Percentiles rank a stretch among this genome's conserved stretches.
These are phyloP conservation scores for Candida andamanensis DNA, from an alignment of 805 yeast species.

Conservation along the genomic window DNA sequence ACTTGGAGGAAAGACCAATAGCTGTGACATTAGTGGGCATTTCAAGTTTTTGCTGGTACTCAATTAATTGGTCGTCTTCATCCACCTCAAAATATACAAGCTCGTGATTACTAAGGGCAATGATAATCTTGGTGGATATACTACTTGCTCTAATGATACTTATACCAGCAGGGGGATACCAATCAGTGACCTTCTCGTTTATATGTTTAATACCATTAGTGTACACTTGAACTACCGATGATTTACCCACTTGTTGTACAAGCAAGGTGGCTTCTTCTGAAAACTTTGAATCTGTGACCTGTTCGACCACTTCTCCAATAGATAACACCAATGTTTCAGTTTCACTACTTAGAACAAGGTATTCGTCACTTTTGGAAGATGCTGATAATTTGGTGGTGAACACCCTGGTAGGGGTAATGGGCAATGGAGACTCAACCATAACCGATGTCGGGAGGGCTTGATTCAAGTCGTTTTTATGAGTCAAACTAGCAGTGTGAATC, in stretches of 20 bases:
- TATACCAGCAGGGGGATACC: conserved; percentile 82
- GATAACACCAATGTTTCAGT: conserved; percentile 68
- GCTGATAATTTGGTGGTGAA: conserved; percentile 54
- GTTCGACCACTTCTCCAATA: conserved; percentile 77
- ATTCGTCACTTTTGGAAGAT: conserved; percentile 50
- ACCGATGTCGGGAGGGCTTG: conserved; percentile 59
- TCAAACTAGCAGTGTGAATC: conserved; percentile 8
- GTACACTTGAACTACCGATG: conserved; percentile 69
- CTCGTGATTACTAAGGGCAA: conserved; percentile 70
- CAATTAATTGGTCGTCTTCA: conserved; percentile 59
- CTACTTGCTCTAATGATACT: conserved; percentile 54
- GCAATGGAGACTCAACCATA: conserved; percentile 72
- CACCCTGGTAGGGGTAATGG: conserved; percentile 53
- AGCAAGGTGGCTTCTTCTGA: conserved; percentile 56
- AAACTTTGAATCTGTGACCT: conserved; percentile 64
- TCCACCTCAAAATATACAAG: conserved; percentile 80
- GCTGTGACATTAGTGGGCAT: conserved; percentile 42
- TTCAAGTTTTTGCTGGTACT: conserved; percentile 59
- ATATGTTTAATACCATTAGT: conserved; percentile 61
- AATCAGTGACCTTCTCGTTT: conserved; percentile 45
- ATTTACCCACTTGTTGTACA: conserved; percentile 61
- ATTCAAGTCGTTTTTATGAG: conserved; percentile 41
- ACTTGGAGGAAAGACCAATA: conserved; percentile 35
- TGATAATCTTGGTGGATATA: conserved; percentile 61
- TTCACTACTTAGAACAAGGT: conserved; percentile 53